These are phyloP conservation scores for Paramecium pentaurelia DNA, from an alignment of 73 alveolate species.

Conservation along the genomic window DNA sequence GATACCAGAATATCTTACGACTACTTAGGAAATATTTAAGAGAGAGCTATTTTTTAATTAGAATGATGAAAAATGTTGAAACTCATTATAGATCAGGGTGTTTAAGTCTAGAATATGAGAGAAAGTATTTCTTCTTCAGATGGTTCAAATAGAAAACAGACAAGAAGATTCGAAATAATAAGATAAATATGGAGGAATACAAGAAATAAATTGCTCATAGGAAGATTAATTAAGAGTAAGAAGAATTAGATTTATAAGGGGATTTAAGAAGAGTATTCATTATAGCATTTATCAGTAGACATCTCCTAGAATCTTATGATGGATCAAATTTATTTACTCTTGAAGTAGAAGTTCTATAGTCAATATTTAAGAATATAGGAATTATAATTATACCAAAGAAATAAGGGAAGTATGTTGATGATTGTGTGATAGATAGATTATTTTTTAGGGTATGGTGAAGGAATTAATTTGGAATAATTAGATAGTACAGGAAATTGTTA, in stretches of 20 bases:
- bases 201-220: not conserved
- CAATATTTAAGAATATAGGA: too few relatives aligned
- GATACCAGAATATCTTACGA: conserved; percentile 50
- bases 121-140: not conserved
- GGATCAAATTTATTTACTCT: not conserved
- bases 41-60: not conserved
- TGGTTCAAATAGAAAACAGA: not conserved
- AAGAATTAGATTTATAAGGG: not conserved
- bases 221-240: not conserved
- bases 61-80: not conserved
- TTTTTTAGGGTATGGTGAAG: not conserved
- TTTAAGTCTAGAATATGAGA: not conserved
- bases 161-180: not conserved
- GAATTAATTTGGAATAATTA: not conserved
- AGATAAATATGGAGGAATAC: conserved; percentile 1
- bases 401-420: conserved; percentile 1
- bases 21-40: conserved; percentile 19
- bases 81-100: not conserved
- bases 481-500: conserved; percentile 33
- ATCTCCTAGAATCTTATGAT: conserved; percentile 25
- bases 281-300: not conserved
- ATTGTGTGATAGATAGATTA: not conserved
- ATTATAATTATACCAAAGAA: not conserved
- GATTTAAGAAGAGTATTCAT: not conserved
- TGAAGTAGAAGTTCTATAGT: not conserved